phyloP scores from a whole-genome alignment of 768 basidiomycete species.

The Leccinum subgranulosum region DNA sequence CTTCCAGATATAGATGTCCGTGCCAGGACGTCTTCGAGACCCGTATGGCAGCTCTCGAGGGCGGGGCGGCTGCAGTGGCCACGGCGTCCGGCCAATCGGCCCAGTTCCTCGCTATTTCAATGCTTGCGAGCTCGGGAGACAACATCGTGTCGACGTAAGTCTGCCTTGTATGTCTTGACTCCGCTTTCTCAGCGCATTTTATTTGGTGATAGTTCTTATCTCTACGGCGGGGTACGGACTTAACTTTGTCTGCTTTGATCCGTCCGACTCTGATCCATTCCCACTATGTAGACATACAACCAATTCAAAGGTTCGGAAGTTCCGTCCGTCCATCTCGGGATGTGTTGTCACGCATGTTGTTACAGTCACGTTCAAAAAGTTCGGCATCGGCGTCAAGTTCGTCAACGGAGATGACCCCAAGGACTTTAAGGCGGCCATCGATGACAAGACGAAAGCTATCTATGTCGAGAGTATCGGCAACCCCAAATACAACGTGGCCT shows the following conservation, averaged over 20 bases:
- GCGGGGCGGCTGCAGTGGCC: slow-evolving; percentile 57
- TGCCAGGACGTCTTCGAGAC: slow-evolving; percentile 62
- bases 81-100: slow-evolving; percentile 60
- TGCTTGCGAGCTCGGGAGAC: slow-evolving; percentile 52
- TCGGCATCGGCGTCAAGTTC: slow-evolving; percentile 53
- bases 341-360: not conserved
- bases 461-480: slow-evolving; percentile 63
- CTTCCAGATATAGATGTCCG: not conserved
- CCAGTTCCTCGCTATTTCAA: slow-evolving; percentile 56
- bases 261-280: not conserved
- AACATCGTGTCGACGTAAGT: slow-evolving; percentile 62
- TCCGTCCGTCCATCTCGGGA: not conserved
- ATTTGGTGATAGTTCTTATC: slow-evolving; percentile 35
- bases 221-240: slow-evolving; percentile 56
- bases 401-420: slow-evolving; percentile 45
- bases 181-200: not conserved
- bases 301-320: slow-evolving; percentile 56
- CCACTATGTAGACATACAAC: slow-evolving; percentile 50
- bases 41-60: slow-evolving; percentile 62
- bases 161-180: not conserved
- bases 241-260: not conserved
- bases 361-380: slow-evolving; percentile 53
- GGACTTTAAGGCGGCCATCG: slow-evolving; percentile 50
- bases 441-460: slow-evolving; percentile 57
- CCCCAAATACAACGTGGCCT: slow-evolving; percentile 53